Conservation (phyloP, 805 yeast species). For the Kodamaea hsintzibuensis region DNA sequence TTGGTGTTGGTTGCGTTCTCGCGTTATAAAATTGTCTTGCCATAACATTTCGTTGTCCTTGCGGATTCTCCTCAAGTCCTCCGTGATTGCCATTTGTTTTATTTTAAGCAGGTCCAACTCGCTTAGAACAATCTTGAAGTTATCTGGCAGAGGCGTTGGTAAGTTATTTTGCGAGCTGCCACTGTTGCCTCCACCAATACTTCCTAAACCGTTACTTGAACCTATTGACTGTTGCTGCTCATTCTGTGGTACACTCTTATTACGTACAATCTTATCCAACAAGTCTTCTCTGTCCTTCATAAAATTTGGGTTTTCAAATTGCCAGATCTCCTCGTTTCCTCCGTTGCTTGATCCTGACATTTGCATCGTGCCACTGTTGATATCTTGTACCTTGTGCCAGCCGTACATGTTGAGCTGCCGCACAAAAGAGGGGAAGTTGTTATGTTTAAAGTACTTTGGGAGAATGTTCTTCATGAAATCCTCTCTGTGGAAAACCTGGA, state of each 20-base stretch:
- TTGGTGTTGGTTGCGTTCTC: constrained; percentile 85
- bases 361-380: constrained; percentile 67
- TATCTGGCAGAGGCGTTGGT: constrained; percentile 14
- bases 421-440: constrained; percentile 93
- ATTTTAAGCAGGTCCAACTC: constrained; percentile 77
- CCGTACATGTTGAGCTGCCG: constrained; percentile 98
- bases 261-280: constrained; percentile 81
- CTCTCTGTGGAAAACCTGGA: constrained; percentile 83
- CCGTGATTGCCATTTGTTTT: constrained; percentile 78
- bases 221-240: constrained; percentile 20
- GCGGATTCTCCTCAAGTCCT: constrained; percentile 79
- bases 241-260: constrained; percentile 42
- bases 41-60: constrained; percentile 88
- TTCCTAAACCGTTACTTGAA: constrained; percentile 18
- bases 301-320: constrained; percentile 83
- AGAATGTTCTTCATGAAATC: constrained; percentile 77
- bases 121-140: constrained; percentile 55
- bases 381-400: constrained; percentile 97
- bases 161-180: not conserved
- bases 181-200: constrained; percentile 18
- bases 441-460: constrained; percentile 93
- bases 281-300: constrained; percentile 77
- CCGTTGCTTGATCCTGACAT: constrained; percentile 21
- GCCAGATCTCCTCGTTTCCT: constrained; percentile 75
- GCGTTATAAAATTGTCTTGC: constrained; percentile 81